These are phyloP conservation scores for Botryosphaeria agaves DNA, from an alignment of 2,329 filamentous ascomycete genomes.

Conservation along the genomic window DNA sequence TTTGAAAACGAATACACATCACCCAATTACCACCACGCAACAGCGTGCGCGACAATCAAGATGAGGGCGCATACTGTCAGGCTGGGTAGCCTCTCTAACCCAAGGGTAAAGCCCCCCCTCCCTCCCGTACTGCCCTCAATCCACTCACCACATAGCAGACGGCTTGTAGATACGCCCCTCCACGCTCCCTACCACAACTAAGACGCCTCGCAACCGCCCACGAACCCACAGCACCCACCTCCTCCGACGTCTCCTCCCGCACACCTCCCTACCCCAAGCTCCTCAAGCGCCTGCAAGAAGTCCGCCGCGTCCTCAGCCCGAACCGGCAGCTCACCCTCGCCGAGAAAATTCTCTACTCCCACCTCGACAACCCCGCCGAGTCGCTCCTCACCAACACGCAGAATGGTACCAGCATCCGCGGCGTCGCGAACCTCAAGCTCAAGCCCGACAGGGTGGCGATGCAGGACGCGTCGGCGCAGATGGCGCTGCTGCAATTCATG, in stretches of 20 bases:
- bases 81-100: no score
- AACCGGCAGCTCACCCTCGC: conserved; percentile 59
- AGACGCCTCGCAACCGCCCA: conserved; percentile 2
- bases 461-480: conserved; percentile 97
- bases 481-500: conserved; percentile 98
- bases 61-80: no score
- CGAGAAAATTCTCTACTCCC: conserved; percentile 96
- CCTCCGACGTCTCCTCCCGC: conserved; percentile 31
- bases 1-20: no score
- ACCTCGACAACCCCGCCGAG: conserved; percentile 65
- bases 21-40: no score
- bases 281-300: conserved; percentile 57
- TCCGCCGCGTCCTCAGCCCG: conserved; percentile 53
- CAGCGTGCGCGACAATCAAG: no score
- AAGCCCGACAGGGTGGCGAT: conserved; percentile 96
- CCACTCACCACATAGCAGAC: no score
- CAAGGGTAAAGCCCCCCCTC: no score
- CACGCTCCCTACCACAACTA: neutral
- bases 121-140: no score
- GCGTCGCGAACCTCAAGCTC: conserved; percentile 83
- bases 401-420: conserved; percentile 70
- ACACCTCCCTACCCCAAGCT: conserved; percentile 73
- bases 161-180: no score
- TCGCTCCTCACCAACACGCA: conserved; percentile 68
- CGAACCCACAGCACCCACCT: conserved; percentile 1